Evolutionary conservation across 129 eudicot genomes (phyloP).

Genomic region (Escallonia rubra): DNA sequence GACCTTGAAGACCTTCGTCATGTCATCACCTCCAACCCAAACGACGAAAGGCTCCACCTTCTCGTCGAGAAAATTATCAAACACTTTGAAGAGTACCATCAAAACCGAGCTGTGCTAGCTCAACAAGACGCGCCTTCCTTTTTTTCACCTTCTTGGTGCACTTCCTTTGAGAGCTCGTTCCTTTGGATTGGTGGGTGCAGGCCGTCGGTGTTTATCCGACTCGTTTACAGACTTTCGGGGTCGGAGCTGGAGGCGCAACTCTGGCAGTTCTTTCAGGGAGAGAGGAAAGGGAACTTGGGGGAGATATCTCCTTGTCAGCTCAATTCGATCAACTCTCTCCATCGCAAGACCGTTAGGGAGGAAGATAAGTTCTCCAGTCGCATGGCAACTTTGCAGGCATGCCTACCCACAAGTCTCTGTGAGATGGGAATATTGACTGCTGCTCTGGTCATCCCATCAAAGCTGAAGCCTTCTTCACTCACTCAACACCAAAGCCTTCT

Average conservation of each 20-base stretch:
- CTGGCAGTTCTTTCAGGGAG: conserved; percentile 23
- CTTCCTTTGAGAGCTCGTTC: conserved; percentile 35
- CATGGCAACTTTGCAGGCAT: conserved; percentile 45
- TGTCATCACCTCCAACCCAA: conserved; percentile 15
- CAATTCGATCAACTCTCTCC: conserved; percentile 30
- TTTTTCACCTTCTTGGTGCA: conserved; percentile 41
- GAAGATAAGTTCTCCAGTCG: conserved; percentile 30
- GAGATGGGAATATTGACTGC: conserved; percentile 51
- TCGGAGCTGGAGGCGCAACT: conserved; percentile 19
- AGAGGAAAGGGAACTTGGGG: conserved; percentile 28
- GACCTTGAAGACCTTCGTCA: conserved; percentile 39
- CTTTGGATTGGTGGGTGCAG: conserved; percentile 47
- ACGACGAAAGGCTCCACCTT: conserved; percentile 20
- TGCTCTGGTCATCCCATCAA: conserved; percentile 50
- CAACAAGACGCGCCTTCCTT: conserved; percentile 29
- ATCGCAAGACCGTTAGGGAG: conserved; percentile 30
- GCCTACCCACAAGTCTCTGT: not conserved
- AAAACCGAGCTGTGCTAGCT: conserved; percentile 24
- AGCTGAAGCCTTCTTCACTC: too few relatives aligned
- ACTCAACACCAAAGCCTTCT: too few relatives aligned
- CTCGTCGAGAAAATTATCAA: conserved; percentile 25
- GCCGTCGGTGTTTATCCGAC: conserved; percentile 22
- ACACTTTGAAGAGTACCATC: conserved; percentile 40
- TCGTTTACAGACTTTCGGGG: conserved; percentile 31
- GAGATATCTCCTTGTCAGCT: conserved; percentile 34